A percentile compares a stretch with the other conserved stretches of the same genome.
These are phyloP conservation scores for Diutina pseudorugosa DNA, from an alignment of 1,139 yeast genomes.

Conservation along the genomic window DNA sequence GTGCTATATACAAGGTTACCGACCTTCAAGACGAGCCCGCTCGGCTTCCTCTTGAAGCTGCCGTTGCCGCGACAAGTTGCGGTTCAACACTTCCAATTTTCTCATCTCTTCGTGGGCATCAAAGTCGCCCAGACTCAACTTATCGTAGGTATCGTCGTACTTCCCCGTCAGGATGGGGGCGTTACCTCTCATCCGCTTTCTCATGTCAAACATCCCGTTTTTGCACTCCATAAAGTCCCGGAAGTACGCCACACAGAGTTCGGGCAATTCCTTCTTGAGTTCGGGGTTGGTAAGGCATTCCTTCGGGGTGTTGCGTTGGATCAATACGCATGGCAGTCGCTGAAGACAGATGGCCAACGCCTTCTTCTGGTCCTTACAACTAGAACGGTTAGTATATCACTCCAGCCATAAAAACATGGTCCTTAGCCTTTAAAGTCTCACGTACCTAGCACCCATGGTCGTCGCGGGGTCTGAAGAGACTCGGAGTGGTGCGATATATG, in stretches of 20 bases:
- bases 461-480: neutral
- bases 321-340: constrained; percentile 90
- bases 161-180: constrained; percentile 89
- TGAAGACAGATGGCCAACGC: constrained; percentile 93
- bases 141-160: constrained; percentile 76
- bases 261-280: constrained; percentile 67
- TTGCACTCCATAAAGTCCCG: constrained; percentile 82
- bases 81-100: constrained; percentile 47
- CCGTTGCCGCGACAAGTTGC: constrained; percentile 25
- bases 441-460: constrained; percentile 11
- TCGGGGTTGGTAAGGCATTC: constrained; percentile 79
- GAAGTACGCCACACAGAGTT: constrained; percentile 76
- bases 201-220: constrained; percentile 75
- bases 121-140: constrained; percentile 67
- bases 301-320: constrained; percentile 82
- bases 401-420: no score
- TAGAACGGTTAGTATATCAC: constrained; percentile 16
- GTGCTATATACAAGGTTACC: neutral
- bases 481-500: neutral
- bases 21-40: constrained; percentile 2
- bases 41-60: constrained; percentile 12
- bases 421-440: neutral
- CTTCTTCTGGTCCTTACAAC: constrained; percentile 87
- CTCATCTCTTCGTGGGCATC: constrained; percentile 71
- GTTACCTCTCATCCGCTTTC: constrained; percentile 86